A percentile compares a stretch with the other conserved stretches of the same genome.
phyloP scores from a whole-genome alignment of 305 asterid species.

The Rubia balearica region DNA sequence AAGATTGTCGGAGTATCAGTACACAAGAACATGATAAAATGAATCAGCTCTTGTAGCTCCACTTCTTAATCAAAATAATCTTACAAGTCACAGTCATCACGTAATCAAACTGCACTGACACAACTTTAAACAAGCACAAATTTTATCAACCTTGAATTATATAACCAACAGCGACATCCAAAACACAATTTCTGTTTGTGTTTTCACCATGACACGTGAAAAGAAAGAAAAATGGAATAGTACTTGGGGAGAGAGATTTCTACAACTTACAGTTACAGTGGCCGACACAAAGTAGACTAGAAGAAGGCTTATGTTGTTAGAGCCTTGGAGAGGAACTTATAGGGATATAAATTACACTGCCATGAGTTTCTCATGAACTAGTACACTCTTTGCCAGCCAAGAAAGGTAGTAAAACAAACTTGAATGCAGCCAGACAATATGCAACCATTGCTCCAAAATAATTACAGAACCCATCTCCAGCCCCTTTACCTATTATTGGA shows the following conservation, averaged over 20 bases:
- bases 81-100: too few relatives aligned
- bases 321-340: neutral
- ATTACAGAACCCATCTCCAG: neutral
- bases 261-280: neutral
- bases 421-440: neutral
- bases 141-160: neutral
- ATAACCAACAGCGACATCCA: neutral
- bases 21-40: neutral
- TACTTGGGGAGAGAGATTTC: neutral
- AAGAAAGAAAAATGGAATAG: neutral
- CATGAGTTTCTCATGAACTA: neutral
- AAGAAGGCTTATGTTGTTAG: neutral
- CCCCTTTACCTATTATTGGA: neutral
- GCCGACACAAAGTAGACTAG: conserved; percentile 3
- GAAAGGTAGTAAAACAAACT: neutral
- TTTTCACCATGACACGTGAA: neutral
- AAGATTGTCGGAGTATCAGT: neutral
- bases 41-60: neutral
- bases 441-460: neutral
- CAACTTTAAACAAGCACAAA: neutral
- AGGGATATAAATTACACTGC: neutral
- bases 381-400: neutral
- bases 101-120: neutral
- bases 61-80: neutral
- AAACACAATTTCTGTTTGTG: neutral